Conservation (phyloP, 2,329 filamentous ascomycete genomes). For the Fusarium concolor region DNA sequence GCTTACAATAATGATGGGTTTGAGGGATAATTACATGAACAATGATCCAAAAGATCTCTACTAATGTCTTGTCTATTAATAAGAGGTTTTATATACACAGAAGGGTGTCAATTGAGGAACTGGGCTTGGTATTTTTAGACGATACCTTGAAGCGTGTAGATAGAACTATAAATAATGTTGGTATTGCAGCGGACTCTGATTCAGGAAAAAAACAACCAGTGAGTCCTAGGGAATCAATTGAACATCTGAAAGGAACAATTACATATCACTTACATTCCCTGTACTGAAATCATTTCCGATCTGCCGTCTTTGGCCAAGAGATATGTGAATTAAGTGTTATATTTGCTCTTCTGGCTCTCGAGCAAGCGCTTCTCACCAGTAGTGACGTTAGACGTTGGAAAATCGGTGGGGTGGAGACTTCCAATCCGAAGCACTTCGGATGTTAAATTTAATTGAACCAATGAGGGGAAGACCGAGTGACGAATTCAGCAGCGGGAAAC, state of each 20-base stretch:
- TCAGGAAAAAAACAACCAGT: not conserved
- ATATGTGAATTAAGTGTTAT: not conserved
- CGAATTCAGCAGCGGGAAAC: conserved; percentile 28
- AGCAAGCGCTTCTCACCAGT: too few relatives aligned
- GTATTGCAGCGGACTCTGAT: not conserved
- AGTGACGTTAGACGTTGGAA: not conserved
- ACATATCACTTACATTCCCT: not conserved
- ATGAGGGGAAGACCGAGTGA: conserved; percentile 26
- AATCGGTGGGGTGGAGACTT: conserved; percentile 14
- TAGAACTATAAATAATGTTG: not conserved
- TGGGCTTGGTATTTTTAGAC: not conserved
- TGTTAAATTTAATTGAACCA: conserved; percentile 33
- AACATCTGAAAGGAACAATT: not conserved
- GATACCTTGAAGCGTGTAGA: not conserved
- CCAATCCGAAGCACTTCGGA: conserved; percentile 37
- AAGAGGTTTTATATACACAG: not conserved
- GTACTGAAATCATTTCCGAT: not conserved
- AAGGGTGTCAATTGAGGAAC: not conserved
- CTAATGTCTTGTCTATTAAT: conserved; percentile 7
- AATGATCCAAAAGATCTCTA: not conserved
- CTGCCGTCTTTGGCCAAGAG: not conserved
- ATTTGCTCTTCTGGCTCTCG: too few relatives aligned
- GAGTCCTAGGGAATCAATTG: not conserved
- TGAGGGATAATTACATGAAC: not conserved
- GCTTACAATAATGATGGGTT: not conserved